Evolutionary conservation across 345 rosid genomes (phyloP), one percentile per base, ranked within the genome.

Genomic region (Laguncularia racemosa): DNA sequence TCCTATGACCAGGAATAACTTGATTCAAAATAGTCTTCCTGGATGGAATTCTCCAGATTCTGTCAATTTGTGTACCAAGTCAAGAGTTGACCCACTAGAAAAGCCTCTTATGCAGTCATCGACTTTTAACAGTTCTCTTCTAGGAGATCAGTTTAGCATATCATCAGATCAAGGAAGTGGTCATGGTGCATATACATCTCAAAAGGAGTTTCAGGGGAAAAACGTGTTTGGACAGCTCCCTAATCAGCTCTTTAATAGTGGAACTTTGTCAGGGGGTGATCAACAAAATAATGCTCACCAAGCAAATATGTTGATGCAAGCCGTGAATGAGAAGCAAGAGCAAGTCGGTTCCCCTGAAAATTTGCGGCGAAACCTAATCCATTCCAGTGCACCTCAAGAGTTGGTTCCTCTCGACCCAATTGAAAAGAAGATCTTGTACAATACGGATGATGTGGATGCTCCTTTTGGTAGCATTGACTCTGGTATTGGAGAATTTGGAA

Each of bases 351-450:
- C 74, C 77, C 71, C 75, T 46, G 66, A 55, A 13, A 51, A 46
- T 16, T 13, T 67, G 62, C 84, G 66, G 69, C 80, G 77, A 58
- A 75, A 71, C 62, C 50, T 62, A 46, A 55, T 64, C n/a, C 70
- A 73, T 46, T 43, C 64, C 20, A 59, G 65, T 53, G 58, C 71
- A 47, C 64, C 79, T 46, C 78, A 69, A 56, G 74, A 72, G 58
- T 70, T 76, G 54, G 81, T 80, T 44, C 78, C 85, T 19, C 74
- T 89, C 28, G 97, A 90, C 70, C 97, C 97, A 40, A 71, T 80
- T 43, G 97, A 90, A 75, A 87, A 83, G 77, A 86, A 74, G 80
- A 78, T 90, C 63, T 63, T 89, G 72, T 86, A 67, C 71, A 77
- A 75, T 63, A 73, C 75, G 71, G 96, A 89, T 66, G 95, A 86